Evolutionary conservation across 1,284 basidiomycete species (phyloP), one percentile per base, ranked within the genome.

Genomic region (Mrakiaceae sp.): DNA sequence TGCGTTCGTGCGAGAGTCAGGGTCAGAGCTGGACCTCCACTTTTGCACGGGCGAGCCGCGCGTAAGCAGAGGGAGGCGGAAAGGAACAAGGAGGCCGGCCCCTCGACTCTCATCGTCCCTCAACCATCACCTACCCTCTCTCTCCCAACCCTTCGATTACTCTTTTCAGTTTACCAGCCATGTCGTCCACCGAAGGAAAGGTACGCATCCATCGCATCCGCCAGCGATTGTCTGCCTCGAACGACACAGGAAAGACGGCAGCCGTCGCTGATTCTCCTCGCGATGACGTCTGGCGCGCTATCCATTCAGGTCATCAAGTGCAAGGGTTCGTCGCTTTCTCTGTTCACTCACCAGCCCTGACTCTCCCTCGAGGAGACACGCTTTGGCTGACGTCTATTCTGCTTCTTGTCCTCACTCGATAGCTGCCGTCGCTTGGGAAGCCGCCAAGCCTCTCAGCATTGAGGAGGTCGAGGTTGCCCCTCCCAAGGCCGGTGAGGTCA

Each of bases 381-480:
- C 44, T 43, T 27, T n/a, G 46, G 27, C 43, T 14, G 27, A 44
- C 16, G 3, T 12, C 10, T 27, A 11, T 27, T 5, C 5, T 42
- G 10, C 54, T 47, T 9, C 2, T 10, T 16, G 50, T 46, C 5
- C 2, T 14, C n/a, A 3, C 7, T 52, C 8, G 16, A 44, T 42
- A 77, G 92, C 93, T 61, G 94, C 94, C 62, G 86, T 98, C 68
- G 96, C 93, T 74, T 98, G 95, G 96, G 91, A 83, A 68, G 91
- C 95, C 16, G 88, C 88, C 68, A 85, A 96, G 75, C 84, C 87
- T 52, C 84, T 98, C 70, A 85, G 86, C 70, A 79, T 98, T 72
- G 95, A 98, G 77, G 84, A 90, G 48, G 85, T 98, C 72, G 87
- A 96, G 74, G 96, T 99, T 52, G 88, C 87, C 49, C 92, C 96